Percentiles rank a stretch among this genome's conserved stretches.
Evolutionary conservation across 1,284 basidiomycete species (phyloP).

Genomic region (Austroboletus rostrupii): DNA sequence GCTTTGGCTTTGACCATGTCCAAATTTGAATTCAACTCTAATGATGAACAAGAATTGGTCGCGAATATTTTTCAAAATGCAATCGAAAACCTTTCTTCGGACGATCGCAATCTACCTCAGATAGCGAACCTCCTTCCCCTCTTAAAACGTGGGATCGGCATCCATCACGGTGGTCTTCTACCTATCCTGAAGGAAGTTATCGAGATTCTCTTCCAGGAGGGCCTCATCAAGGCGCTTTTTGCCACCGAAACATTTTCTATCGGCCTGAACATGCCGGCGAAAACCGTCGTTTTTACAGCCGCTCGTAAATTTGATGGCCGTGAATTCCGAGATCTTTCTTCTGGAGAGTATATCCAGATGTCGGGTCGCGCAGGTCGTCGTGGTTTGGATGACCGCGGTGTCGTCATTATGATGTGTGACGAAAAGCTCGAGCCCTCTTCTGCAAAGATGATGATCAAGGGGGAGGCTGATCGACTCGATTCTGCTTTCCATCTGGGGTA

Average conservation of each 20-base stretch:
- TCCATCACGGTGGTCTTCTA: slow-evolving; percentile 96
- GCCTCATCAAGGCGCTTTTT: slow-evolving; percentile 98
- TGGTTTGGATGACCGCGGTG: slow-evolving; percentile 96
- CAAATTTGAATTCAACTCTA: slow-evolving; percentile 94
- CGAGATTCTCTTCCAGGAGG: slow-evolving; percentile 98
- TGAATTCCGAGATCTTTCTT: slow-evolving; percentile 88
- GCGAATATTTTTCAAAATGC: slow-evolving; percentile 93
- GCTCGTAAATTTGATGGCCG: slow-evolving; percentile 96
- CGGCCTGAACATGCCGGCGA: slow-evolving; percentile 99
- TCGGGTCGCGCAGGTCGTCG: slow-evolving; percentile 96
- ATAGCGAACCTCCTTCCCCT: slow-evolving; percentile 92
- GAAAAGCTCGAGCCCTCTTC: slow-evolving; percentile 92
- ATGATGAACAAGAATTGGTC: slow-evolving; percentile 90
- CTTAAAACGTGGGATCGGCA: slow-evolving; percentile 93
- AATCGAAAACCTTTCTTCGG: slow-evolving; percentile 83
- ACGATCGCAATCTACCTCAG: slow-evolving; percentile 90
- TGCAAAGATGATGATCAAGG: slow-evolving; percentile 98
- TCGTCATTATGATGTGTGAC: slow-evolving; percentile 99
- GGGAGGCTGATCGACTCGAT: slow-evolving; percentile 94
- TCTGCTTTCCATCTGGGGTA: slow-evolving; percentile 99
- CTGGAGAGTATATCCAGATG: slow-evolving; percentile 98
- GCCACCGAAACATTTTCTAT: slow-evolving; percentile 99
- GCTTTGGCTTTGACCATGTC: slow-evolving; percentile 86
- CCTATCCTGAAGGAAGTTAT: slow-evolving; percentile 99
- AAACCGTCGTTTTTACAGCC: slow-evolving; percentile 97